Evolutionary conservation across 2,329 filamentous ascomycete genomes (phyloP).

Genomic region (Escovopsis sp.): DNA sequence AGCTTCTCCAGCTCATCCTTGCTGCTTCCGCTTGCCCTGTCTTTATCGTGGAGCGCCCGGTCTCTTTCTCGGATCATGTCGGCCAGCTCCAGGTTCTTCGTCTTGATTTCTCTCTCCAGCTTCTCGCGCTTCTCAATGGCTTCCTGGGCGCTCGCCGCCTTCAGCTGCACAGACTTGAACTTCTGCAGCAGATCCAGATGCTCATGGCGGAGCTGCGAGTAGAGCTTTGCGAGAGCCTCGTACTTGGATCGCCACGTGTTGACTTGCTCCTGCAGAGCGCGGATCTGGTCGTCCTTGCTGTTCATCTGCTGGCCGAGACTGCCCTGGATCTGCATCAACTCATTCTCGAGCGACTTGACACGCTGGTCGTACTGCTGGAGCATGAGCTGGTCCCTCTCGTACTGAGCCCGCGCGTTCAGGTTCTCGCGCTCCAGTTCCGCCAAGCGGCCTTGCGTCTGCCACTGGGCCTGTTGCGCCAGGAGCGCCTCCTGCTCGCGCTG

Average conservation of each 20-base stretch:
- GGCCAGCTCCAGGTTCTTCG: conserved; percentile 95
- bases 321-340: conserved; percentile 66
- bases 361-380: conserved; percentile 91
- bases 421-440: conserved; percentile 94
- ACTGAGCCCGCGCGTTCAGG: conserved; percentile 82
- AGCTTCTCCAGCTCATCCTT: conserved; percentile 92
- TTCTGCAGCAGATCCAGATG: conserved; percentile 91
- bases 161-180: conserved; percentile 90
- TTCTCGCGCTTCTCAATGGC: conserved; percentile 91
- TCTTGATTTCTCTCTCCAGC: conserved; percentile 94
- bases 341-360: conserved; percentile 82
- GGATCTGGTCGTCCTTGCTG: conserved; percentile 90
- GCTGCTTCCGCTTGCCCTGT: conserved; percentile 70
- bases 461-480: conserved; percentile 73
- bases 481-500: conserved; percentile 82
- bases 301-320: conserved; percentile 74
- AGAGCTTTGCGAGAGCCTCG: conserved; percentile 88
- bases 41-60: conserved; percentile 82
- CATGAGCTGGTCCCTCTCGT: conserved; percentile 94
- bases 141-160: conserved; percentile 92
- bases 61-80: conserved; percentile 98
- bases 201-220: conserved; percentile 89
- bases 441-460: conserved; percentile 89
- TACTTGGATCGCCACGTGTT: conserved; percentile 98
- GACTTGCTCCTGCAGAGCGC: conserved; percentile 85